phyloP scores from a whole-genome alignment of 768 basidiomycete genomes.

The Rhodotorula taiwanensis region DNA sequence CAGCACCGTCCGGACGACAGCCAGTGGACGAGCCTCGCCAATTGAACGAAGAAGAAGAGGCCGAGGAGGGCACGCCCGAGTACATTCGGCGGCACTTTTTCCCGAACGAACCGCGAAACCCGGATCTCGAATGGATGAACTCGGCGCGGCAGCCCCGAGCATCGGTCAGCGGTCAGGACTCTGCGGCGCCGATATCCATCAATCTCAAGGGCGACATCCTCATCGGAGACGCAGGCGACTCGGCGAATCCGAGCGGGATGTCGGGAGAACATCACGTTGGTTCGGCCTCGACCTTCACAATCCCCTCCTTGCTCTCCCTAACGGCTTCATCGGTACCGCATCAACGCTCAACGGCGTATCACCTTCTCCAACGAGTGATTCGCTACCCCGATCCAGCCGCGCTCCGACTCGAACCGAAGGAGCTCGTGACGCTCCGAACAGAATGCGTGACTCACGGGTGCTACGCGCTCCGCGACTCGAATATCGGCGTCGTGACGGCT shows the following conservation, averaged over 20 bases:
- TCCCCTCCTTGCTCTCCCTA: slow-evolving; percentile 27
- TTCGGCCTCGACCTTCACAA: slow-evolving; percentile 16
- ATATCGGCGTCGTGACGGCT: slow-evolving; percentile 4
- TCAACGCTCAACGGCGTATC: slow-evolving; percentile 25
- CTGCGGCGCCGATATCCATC: slow-evolving; percentile 2
- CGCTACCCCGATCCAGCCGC: not conserved
- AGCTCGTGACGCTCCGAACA: not conserved
- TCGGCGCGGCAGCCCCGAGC: slow-evolving; percentile 33
- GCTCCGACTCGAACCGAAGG: too few species aligned
- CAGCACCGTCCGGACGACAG: too few species aligned
- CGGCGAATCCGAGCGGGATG: not conserved
- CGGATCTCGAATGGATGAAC: slow-evolving; percentile 72
- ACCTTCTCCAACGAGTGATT: slow-evolving; percentile 16
- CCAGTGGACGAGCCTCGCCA: too few species aligned
- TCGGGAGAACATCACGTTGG: slow-evolving; percentile 26
- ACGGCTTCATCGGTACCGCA: slow-evolving; percentile 28
- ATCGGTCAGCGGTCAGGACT: not conserved
- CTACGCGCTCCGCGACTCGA: slow-evolving; percentile 19
- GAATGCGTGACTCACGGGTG: slow-evolving; percentile 2
- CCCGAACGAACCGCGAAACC: slow-evolving; percentile 62
- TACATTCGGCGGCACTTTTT: slow-evolving; percentile 78
- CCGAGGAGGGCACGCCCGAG: slow-evolving; percentile 66
- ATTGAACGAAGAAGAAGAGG: slow-evolving; percentile 3
- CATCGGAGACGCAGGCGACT: not conserved
- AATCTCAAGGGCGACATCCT: slow-evolving; percentile 12